phyloP scores from a whole-genome alignment of 108 stramenopile genomes.

The Craspedostauros australis region DNA sequence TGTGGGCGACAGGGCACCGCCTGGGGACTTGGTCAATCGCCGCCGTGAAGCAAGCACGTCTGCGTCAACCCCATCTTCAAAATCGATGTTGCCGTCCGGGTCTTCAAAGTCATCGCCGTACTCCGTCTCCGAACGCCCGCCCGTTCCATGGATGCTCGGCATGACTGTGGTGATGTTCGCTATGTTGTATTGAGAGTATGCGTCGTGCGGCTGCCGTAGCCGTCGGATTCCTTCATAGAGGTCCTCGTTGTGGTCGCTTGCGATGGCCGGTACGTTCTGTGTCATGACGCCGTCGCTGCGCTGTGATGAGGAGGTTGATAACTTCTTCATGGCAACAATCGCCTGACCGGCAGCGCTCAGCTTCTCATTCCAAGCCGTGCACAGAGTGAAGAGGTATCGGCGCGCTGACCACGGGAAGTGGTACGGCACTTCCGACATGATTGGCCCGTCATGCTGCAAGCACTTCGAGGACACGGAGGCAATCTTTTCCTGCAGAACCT shows the following conservation, averaged over 20 bases:
- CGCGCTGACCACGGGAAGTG: constrained; percentile 58
- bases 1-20: no score
- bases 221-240: constrained; percentile 72
- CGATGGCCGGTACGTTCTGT: constrained; percentile 46
- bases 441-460: constrained; percentile 12
- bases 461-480: constrained; percentile 65
- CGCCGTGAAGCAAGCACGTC: constrained; percentile 83
- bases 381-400: constrained; percentile 75
- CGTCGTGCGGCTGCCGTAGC: constrained; percentile 69
- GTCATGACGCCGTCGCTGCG: constrained; percentile 31
- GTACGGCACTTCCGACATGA: constrained; percentile 33
- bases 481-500: constrained; percentile 80
- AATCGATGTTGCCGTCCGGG: constrained; percentile 50
- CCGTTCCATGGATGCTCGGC: constrained; percentile 45
- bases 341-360: constrained; percentile 77
- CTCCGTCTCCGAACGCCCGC: constrained; percentile 35
- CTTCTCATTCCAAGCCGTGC: constrained; percentile 87
- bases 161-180: constrained; percentile 51
- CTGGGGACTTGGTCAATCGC: constrained; percentile 44
- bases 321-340: constrained; percentile 83
- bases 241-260: constrained; percentile 58
- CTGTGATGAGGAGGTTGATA: constrained; percentile 25
- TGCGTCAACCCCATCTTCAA: constrained; percentile 76
- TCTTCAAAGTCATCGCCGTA: constrained; percentile 83
- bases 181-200: constrained; percentile 69